Evolutionary conservation across 768 basidiomycete species (phyloP).

Genomic region (Dictyophora rubrovolvata): DNA sequence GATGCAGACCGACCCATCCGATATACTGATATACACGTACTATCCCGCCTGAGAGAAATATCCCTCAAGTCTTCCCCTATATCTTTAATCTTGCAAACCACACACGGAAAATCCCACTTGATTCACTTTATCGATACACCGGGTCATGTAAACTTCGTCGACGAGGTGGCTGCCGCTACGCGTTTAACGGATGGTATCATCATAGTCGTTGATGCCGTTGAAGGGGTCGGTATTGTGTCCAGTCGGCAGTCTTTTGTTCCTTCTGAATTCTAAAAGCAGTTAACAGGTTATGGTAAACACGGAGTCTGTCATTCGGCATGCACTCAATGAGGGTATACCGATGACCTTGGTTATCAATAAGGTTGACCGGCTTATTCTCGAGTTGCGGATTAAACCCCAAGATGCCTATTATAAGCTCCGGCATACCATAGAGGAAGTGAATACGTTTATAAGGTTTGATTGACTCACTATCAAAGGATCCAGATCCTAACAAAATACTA

Average conservation of each 20-base stretch:
- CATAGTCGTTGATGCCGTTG: constrained; percentile 95
- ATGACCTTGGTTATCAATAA: constrained; percentile 95
- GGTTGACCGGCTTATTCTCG: constrained; percentile 93
- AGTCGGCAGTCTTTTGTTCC: neutral
- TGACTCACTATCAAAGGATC: neutral
- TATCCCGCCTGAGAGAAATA: constrained; percentile 81
- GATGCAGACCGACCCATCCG: constrained; percentile 87
- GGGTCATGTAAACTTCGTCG: constrained; percentile 97
- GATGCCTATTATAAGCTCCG: constrained; percentile 99
- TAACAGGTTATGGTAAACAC: constrained; percentile 84
- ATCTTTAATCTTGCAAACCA: constrained; percentile 80
- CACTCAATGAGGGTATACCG: constrained; percentile 79
- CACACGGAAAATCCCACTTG: constrained; percentile 85
- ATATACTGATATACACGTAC: constrained; percentile 91
- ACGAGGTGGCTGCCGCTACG: constrained; percentile 85
- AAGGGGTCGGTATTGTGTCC: constrained; percentile 58
- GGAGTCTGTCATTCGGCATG: constrained; percentile 80
- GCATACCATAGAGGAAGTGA: constrained; percentile 97
- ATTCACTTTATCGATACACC: constrained; percentile 95
- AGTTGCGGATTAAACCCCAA: constrained; percentile 87
- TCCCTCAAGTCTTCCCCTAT: constrained; percentile 97
- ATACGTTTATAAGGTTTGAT: constrained; percentile 83
- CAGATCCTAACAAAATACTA: neutral
- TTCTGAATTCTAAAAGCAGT: constrained; percentile 6
- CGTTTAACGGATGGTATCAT: constrained; percentile 85